Evolutionary conservation across 331 rosid genomes (phyloP).

Genomic region (Malus hybrid): DNA sequence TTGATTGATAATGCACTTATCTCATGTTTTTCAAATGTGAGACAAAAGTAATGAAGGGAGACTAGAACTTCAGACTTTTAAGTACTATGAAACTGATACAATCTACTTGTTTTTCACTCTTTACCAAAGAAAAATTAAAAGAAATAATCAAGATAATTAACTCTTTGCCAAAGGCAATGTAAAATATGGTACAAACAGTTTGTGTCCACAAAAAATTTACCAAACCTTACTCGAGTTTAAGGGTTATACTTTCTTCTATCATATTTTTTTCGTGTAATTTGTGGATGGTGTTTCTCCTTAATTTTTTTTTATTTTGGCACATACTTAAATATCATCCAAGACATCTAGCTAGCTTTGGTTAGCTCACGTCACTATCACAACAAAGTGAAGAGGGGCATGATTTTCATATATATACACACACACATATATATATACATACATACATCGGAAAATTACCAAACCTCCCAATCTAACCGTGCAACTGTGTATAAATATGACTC

Average conservation of each 20-base stretch:
- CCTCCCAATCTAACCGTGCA: not conserved
- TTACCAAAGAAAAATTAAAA: not conserved
- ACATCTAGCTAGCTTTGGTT: too few relatives aligned
- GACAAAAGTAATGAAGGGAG: not conserved
- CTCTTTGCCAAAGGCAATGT: not conserved
- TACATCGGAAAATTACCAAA: not conserved
- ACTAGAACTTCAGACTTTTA: not conserved
- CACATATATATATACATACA: too few relatives aligned
- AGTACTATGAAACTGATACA: not conserved
- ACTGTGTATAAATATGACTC: not conserved
- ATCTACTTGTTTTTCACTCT: not conserved
- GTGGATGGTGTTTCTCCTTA: too few relatives aligned
- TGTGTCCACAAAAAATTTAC: too few relatives aligned
- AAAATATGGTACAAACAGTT: too few relatives aligned
- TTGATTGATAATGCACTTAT: not conserved
- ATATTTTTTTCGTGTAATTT: too few relatives aligned
- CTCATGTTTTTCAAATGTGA: not conserved
- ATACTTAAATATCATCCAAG: too few relatives aligned
- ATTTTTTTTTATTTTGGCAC: too few relatives aligned
- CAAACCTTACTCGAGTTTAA: too few relatives aligned
- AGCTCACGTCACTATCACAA: not conserved
- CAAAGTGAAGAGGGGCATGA: not conserved
- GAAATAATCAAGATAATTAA: too few relatives aligned
- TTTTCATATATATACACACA: not conserved
- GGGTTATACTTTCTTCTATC: too few relatives aligned